Conservation (phyloP, 257 asterid species). For the Catharanthus roseus region DNA sequence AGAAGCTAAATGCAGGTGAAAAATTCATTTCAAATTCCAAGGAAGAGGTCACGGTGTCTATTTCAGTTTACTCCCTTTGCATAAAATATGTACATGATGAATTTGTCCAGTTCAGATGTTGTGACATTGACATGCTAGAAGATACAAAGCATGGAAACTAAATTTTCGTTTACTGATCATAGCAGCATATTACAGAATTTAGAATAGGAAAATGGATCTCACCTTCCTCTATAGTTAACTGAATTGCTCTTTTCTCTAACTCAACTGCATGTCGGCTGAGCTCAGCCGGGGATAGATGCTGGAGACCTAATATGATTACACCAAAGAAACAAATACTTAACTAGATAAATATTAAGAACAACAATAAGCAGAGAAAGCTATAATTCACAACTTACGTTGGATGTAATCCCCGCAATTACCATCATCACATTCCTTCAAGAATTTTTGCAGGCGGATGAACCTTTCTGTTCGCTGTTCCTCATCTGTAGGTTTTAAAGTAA, state of each 20-base stretch:
- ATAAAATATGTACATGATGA: neutral
- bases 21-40: neutral
- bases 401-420: conserved; percentile 44
- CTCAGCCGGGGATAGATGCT: conserved; percentile 51
- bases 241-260: conserved; percentile 66
- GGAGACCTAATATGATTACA: conserved; percentile 47
- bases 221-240: conserved; percentile 75
- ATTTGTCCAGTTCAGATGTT: neutral
- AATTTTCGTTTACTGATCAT: neutral
- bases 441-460: conserved; percentile 57
- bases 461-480: conserved; percentile 60
- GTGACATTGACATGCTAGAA: neutral
- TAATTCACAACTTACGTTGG: conserved; percentile 52
- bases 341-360: conserved; percentile 4
- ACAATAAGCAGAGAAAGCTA: conserved; percentile 15
- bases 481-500: conserved; percentile 31
- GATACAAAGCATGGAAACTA: neutral
- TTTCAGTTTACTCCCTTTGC: neutral
- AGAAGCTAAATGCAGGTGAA: neutral
- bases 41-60: no score
- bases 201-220: conserved; percentile 7
- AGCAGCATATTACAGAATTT: neutral
- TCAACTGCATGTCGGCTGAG: conserved; percentile 79
- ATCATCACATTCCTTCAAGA: conserved; percentile 74
- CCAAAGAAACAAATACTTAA: conserved; percentile 22